phyloP scores from a whole-genome alignment of 2,329 filamentous ascomycete genomes.

The Colletotrichum salicis region DNA sequence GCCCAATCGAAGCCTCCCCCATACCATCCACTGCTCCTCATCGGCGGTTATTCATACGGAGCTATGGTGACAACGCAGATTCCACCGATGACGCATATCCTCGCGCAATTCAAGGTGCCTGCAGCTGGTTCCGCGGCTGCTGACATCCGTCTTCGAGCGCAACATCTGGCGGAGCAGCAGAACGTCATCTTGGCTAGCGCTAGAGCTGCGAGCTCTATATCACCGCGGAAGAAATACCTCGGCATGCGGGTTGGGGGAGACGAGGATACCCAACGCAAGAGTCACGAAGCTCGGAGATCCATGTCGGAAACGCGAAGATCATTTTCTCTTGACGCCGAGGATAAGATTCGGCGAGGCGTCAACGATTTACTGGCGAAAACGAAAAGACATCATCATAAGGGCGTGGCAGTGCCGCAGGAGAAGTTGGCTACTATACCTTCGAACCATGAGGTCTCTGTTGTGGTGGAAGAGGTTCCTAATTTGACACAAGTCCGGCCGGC shows the following conservation, averaged over 20 bases:
- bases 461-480: slow-evolving; percentile 45
- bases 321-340: slow-evolving; percentile 58
- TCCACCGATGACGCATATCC: slow-evolving; percentile 69
- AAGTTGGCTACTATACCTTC: slow-evolving; percentile 36
- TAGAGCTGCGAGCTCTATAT: slow-evolving; percentile 45
- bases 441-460: slow-evolving; percentile 40
- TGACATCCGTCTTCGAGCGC: slow-evolving; percentile 77
- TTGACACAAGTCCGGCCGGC: slow-evolving; percentile 54
- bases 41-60: slow-evolving; percentile 92
- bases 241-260: slow-evolving; percentile 63
- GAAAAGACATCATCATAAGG: slow-evolving; percentile 42
- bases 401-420: slow-evolving; percentile 12
- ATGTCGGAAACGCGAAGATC: slow-evolving; percentile 52
- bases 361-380: slow-evolving; percentile 59
- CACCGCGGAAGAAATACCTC: slow-evolving; percentile 40
- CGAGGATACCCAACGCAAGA: slow-evolving; percentile 53
- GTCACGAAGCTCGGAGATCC: slow-evolving; percentile 49
- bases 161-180: slow-evolving; percentile 73
- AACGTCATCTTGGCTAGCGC: slow-evolving; percentile 56
- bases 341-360: slow-evolving; percentile 58
- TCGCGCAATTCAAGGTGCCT: slow-evolving; percentile 67
- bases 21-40: slow-evolving; percentile 57
- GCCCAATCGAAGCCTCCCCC: slow-evolving; percentile 3
- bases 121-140: slow-evolving; percentile 66
- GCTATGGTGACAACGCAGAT: slow-evolving; percentile 82